Evolutionary conservation across 108 stramenopile genomes (phyloP).

Genomic region (Seminavis robusta): DNA sequence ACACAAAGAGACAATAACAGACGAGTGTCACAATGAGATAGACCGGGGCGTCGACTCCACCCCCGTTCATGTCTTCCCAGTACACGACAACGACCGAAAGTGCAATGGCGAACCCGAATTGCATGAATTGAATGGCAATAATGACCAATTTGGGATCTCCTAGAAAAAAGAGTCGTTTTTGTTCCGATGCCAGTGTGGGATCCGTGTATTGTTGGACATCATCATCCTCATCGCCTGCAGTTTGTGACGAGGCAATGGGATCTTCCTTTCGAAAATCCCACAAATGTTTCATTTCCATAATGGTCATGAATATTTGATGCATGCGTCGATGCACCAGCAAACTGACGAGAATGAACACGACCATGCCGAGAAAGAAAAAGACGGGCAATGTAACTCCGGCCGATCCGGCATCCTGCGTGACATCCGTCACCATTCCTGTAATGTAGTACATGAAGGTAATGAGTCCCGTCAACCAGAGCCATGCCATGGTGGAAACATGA

Average conservation of each 20-base stretch:
- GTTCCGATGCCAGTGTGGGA: conserved; percentile 14
- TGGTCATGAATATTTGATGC: conserved; percentile 30
- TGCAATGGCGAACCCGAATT: conserved; percentile 84
- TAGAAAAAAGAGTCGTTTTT: conserved; percentile 73
- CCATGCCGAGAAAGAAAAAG: conserved; percentile 37
- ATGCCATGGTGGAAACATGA: conserved; percentile 65
- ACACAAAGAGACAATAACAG: conserved; percentile 61
- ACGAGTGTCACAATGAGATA: conserved; percentile 32
- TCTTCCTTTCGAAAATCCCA: background rate
- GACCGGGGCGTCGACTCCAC: conserved; percentile 1
- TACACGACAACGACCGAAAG: conserved; percentile 65
- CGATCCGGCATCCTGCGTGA: conserved; percentile 13
- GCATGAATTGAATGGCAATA: conserved; percentile 71
- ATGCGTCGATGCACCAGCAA: conserved; percentile 31
- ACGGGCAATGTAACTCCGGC: conserved; percentile 27
- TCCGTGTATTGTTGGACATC: background rate
- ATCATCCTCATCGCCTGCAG: background rate
- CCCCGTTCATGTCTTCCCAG: conserved; percentile 31
- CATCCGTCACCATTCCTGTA: conserved; percentile 50
- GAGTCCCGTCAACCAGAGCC: conserved; percentile 62
- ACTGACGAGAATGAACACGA: conserved; percentile 34
- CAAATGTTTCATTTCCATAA: conserved; percentile 22
- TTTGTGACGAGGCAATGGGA: background rate
- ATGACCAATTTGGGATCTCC: conserved; percentile 66
- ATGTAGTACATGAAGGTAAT: conserved; percentile 64